Percentiles rank a stretch among this genome's conserved stretches.
These are phyloP conservation scores for Ustilago esculenta DNA, from an alignment of 1,284 basidiomycete genomes.

Conservation along the genomic window DNA sequence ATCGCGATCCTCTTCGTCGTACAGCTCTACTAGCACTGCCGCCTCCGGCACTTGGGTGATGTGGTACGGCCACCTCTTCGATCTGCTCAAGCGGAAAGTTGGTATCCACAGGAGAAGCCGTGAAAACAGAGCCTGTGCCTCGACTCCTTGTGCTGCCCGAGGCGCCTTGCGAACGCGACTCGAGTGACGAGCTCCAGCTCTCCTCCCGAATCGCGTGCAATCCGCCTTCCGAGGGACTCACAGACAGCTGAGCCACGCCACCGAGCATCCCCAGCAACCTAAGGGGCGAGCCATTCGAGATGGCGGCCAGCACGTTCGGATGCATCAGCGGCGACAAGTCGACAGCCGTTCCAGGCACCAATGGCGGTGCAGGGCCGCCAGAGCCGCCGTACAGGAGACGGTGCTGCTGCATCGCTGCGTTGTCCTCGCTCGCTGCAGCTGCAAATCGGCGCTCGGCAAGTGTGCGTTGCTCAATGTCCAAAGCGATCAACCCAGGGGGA, in stretches of 20 bases:
- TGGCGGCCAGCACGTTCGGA: slow-evolving; percentile 16
- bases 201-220: slow-evolving; percentile 54
- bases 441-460: slow-evolving; percentile 18
- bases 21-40: not conserved
- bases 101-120: slow-evolving; percentile 24
- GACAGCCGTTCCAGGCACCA: slow-evolving; percentile 6
- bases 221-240: slow-evolving; percentile 42
- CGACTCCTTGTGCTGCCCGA: slow-evolving; percentile 24
- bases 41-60: slow-evolving; percentile 1
- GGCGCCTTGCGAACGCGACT: slow-evolving; percentile 28
- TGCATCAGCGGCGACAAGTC: slow-evolving; percentile 22
- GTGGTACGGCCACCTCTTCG: slow-evolving; percentile 17
- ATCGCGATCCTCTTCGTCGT: not conserved
- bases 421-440: slow-evolving; percentile 11
- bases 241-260: slow-evolving; percentile 21
- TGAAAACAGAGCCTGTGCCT: slow-evolving; percentile 11
- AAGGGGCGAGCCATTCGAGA: slow-evolving; percentile 6
- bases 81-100: slow-evolving; percentile 28
- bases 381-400: slow-evolving; percentile 8
- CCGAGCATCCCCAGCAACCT: slow-evolving; percentile 12
- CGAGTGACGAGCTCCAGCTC: slow-evolving; percentile 43
- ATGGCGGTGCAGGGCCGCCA: not conserved
- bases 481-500: slow-evolving; percentile 53
- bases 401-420: slow-evolving; percentile 12
- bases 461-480: slow-evolving; percentile 44